These are phyloP conservation scores for Acaromyces ingoldii DNA, from an alignment of 1,284 basidiomycete genomes.

Conservation along the genomic window DNA sequence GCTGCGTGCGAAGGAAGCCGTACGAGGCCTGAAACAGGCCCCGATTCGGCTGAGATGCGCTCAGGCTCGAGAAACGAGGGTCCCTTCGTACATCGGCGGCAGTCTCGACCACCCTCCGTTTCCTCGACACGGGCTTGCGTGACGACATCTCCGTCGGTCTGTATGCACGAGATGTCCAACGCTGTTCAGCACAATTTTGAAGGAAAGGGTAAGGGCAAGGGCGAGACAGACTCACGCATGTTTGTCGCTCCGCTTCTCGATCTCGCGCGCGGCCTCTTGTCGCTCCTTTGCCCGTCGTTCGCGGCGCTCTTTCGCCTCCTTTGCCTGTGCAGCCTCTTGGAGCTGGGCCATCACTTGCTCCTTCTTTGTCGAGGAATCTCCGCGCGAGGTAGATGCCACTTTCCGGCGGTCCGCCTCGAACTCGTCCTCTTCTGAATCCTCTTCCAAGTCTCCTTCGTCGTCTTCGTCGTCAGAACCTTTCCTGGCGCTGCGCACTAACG, in stretches of 20 bases:
- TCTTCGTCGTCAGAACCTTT: slow-evolving; percentile 16
- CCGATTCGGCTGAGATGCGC: slow-evolving; percentile 65
- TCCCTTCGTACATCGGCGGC: slow-evolving; percentile 70
- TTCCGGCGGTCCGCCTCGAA: slow-evolving; percentile 22
- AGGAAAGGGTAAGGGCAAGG: not conserved
- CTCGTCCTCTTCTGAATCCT: slow-evolving; percentile 33
- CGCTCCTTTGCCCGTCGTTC: slow-evolving; percentile 9
- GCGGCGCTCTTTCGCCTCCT: slow-evolving; percentile 17
- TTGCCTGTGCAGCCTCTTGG: slow-evolving; percentile 14
- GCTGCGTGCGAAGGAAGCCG: slow-evolving; percentile 68
- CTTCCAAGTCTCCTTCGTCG: slow-evolving; percentile 13
- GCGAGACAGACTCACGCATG: slow-evolving; percentile 68
- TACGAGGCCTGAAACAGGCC: slow-evolving; percentile 72
- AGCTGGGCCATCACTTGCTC: not conserved
- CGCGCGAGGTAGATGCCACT: too few relatives aligned
- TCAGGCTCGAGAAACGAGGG: slow-evolving; percentile 76
- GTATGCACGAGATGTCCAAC: not conserved
- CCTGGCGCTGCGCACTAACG: slow-evolving; percentile 53
- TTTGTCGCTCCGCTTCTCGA: slow-evolving; percentile 67
- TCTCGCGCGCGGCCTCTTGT: slow-evolving; percentile 17
- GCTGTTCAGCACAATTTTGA: not conserved
- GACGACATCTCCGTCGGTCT: slow-evolving; percentile 80
- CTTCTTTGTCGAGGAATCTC: slow-evolving; percentile 1
- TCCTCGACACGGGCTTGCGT: slow-evolving; percentile 76
- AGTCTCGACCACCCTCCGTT: slow-evolving; percentile 69